phyloP scores from a whole-genome alignment of 192 early-diverging fungal genomes.

The Diversispora epigaea region DNA sequence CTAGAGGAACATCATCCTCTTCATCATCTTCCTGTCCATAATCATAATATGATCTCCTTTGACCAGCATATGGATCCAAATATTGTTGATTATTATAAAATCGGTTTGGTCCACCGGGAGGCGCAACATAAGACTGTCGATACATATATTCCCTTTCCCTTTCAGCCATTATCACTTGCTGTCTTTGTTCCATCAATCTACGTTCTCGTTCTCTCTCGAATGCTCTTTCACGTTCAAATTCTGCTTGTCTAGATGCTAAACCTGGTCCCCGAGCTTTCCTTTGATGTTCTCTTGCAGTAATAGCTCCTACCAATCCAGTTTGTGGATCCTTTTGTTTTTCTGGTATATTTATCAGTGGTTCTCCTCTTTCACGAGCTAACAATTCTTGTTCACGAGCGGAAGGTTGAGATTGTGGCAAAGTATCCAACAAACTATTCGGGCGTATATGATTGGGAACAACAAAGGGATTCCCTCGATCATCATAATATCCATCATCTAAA shows the following conservation, averaged over 20 bases:
- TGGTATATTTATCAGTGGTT: constrained; percentile 24
- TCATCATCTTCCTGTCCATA: constrained; percentile 21
- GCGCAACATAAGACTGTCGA: background rate
- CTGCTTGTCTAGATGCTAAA: background rate
- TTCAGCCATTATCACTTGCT: background rate
- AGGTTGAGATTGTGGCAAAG: constrained; percentile 9
- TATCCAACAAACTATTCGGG: constrained; percentile 7
- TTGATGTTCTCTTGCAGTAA: constrained; percentile 28
- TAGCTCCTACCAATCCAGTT: constrained; percentile 28
- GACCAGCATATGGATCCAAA: constrained; percentile 3
- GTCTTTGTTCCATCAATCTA: constrained; percentile 28
- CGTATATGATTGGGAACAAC: background rate
- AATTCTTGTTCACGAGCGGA: constrained; percentile 27
- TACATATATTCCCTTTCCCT: constrained; percentile 3
- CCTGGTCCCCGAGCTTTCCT: background rate
- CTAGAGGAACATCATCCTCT: constrained; percentile 28
- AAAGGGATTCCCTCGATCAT: constrained; percentile 15
- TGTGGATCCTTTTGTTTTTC: constrained; percentile 29
- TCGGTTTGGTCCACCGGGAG: background rate
- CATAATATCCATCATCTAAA: constrained; percentile 25
- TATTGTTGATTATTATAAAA: constrained; percentile 12
- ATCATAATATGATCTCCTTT: constrained; percentile 18
- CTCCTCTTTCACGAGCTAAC: constrained; percentile 17
- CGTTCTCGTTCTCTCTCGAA: constrained; percentile 29
- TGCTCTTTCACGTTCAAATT: constrained; percentile 22